These are phyloP conservation scores for Ophiorrhiza pumila DNA, from an alignment of 257 asterid genomes.

Conservation along the genomic window DNA sequence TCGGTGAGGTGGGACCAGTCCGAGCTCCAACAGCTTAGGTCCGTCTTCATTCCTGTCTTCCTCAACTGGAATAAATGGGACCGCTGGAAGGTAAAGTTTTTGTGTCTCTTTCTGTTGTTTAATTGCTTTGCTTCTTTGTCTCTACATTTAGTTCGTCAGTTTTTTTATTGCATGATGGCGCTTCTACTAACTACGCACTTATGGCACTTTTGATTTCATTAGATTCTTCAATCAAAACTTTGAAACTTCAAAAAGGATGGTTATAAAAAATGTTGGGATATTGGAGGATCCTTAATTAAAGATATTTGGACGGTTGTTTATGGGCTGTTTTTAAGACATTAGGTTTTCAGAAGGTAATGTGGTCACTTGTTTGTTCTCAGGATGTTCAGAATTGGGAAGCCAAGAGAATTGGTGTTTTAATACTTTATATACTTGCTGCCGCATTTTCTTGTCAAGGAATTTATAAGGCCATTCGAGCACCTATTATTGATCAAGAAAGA, in stretches of 20 bases:
- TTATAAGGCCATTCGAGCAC: constrained; percentile 68
- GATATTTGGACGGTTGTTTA: not conserved
- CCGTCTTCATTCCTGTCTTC: constrained; percentile 61
- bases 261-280: not conserved
- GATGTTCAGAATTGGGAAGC: constrained; percentile 81
- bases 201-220: not conserved
- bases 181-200: too few species aligned
- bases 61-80: constrained; percentile 79
- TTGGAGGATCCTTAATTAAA: too few species aligned
- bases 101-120: not conserved
- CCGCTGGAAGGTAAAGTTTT: constrained; percentile 81
- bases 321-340: not conserved
- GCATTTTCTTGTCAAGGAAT: constrained; percentile 56
- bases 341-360: not conserved
- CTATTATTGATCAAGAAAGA: constrained; percentile 63
- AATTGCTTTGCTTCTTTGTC: not conserved
- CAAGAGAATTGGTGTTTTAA: constrained; percentile 64
- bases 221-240: not conserved
- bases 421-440: constrained; percentile 49
- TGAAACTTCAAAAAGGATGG: not conserved
- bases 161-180: too few species aligned
- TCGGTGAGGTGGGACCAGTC: constrained; percentile 34
- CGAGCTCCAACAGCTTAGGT: constrained; percentile 40
- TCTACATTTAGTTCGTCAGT: not conserved
- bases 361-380: constrained; percentile 36